Evolutionary conservation across 1,139 yeast species (phyloP).

Genomic region (Pichia sp.): DNA sequence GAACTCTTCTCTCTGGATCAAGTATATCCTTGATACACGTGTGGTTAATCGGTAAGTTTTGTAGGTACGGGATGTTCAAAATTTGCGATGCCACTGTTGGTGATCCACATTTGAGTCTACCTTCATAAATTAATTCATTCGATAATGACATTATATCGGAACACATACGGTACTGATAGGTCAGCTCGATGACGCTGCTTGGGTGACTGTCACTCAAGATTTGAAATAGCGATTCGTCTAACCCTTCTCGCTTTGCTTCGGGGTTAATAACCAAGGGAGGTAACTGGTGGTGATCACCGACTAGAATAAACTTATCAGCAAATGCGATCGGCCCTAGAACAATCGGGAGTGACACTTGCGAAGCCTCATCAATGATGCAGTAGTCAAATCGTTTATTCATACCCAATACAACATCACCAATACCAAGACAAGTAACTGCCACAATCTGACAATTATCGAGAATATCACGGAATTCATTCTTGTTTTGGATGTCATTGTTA

Average conservation of each 20-base stretch:
- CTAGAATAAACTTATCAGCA: slow-evolving; percentile 74
- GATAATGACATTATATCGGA: slow-evolving; percentile 78
- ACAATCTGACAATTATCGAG: slow-evolving; percentile 63
- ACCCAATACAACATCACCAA: slow-evolving; percentile 53
- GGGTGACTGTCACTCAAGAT: slow-evolving; percentile 67
- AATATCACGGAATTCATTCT: slow-evolving; percentile 35
- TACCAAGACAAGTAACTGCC: slow-evolving; percentile 83
- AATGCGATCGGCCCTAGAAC: slow-evolving; percentile 80
- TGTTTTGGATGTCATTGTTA: slow-evolving; percentile 31
- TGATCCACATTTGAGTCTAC: slow-evolving; percentile 69
- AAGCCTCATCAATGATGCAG: slow-evolving; percentile 94
- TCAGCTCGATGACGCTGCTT: slow-evolving; percentile 58
- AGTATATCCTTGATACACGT: slow-evolving; percentile 41
- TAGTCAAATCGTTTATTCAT: slow-evolving; percentile 66
- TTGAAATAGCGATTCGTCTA: slow-evolving; percentile 74
- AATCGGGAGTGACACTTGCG: slow-evolving; percentile 87
- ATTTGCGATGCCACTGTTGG: slow-evolving; percentile 49
- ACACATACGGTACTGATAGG: slow-evolving; percentile 90
- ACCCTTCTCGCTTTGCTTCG: slow-evolving; percentile 48
- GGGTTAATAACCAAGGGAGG: slow-evolving; percentile 75
- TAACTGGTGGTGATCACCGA: slow-evolving; percentile 91
- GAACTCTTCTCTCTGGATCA: slow-evolving; percentile 46
- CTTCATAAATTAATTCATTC: slow-evolving; percentile 69
- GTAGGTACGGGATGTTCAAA: slow-evolving; percentile 38
- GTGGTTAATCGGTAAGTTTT: slow-evolving; percentile 15